Conservation (phyloP, 2,329 filamentous ascomycete species). For the Sporothrix brunneoviolacea region DNA sequence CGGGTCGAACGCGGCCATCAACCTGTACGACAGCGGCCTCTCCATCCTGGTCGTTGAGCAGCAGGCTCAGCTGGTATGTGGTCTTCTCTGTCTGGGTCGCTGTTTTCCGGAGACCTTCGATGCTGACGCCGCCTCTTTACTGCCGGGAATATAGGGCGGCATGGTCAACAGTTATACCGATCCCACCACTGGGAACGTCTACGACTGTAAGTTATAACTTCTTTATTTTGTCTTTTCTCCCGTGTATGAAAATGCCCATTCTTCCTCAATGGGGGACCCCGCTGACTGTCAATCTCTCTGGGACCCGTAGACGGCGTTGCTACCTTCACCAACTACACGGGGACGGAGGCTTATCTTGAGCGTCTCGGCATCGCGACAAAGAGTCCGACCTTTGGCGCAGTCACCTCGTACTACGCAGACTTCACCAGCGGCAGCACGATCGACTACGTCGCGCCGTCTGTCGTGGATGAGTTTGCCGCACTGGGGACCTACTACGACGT, state of each 20-base stretch:
- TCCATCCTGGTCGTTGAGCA: conserved; percentile 32
- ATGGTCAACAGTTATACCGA: conserved; percentile 42
- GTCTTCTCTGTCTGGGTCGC: too few species aligned
- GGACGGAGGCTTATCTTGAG: conserved; percentile 37
- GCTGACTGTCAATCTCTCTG: too few species aligned
- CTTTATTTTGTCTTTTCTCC: too few species aligned
- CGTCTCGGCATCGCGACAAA: conserved; percentile 33
- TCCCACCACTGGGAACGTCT: conserved; percentile 28
- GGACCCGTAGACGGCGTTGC: conserved; percentile 29
- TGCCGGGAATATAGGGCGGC: conserved; percentile 40
- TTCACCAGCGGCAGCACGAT: conserved; percentile 30
- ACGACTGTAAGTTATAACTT: conserved; percentile 28
- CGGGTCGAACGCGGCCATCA: conserved; percentile 31
- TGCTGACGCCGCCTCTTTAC: too few species aligned
- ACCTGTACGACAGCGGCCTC: conserved; percentile 29
- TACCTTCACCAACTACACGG: conserved; percentile 31
- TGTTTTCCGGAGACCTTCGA: too few species aligned
- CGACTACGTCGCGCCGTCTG: conserved; percentile 21
- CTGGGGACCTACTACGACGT: conserved; percentile 19
- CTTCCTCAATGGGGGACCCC: too few species aligned
- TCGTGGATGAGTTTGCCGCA: conserved; percentile 8
- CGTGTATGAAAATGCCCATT: too few species aligned
- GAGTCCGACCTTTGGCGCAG: conserved; percentile 17
- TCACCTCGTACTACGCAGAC: conserved; percentile 29
- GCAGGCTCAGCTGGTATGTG: conserved; percentile 26